Evolutionary conservation across 768 basidiomycete genomes (phyloP).

Genomic region (Suillus ampliporus): DNA sequence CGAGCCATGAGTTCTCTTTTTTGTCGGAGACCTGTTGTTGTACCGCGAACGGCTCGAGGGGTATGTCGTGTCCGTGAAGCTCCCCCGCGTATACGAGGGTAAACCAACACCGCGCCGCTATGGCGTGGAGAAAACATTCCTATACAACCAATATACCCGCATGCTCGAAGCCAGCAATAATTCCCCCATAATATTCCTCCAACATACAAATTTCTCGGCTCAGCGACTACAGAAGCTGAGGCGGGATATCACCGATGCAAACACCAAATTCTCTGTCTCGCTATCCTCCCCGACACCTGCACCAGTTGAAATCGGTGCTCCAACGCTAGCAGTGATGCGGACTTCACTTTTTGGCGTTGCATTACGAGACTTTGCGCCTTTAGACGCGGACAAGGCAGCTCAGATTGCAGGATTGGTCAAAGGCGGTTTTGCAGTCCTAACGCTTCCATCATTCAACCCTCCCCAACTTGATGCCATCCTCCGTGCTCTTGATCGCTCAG

Average conservation of each 20-base stretch:
- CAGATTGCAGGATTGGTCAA: slow-evolving; percentile 60
- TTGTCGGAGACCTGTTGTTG: slow-evolving; percentile 12
- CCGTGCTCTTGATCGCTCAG: slow-evolving; percentile 65
- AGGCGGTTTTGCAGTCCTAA: slow-evolving; percentile 70
- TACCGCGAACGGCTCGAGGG: slow-evolving; percentile 38
- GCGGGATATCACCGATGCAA: slow-evolving; percentile 65
- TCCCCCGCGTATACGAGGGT: slow-evolving; percentile 54
- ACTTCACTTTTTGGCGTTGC: slow-evolving; percentile 84
- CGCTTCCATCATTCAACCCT: slow-evolving; percentile 71
- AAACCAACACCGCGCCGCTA: slow-evolving; percentile 71
- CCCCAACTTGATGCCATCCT: slow-evolving; percentile 73
- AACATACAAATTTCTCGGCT: slow-evolving; percentile 77
- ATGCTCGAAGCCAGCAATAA: slow-evolving; percentile 63
- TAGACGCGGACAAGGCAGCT: slow-evolving; percentile 53
- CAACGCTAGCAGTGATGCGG: slow-evolving; percentile 71
- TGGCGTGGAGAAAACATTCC: slow-evolving; percentile 77
- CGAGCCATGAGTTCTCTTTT: slow-evolving; percentile 18
- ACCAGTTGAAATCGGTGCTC: slow-evolving; percentile 39
- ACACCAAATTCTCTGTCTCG: slow-evolving; percentile 43
- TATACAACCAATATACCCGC: slow-evolving; percentile 79
- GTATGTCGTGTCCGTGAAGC: slow-evolving; percentile 64
- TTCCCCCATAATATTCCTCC: slow-evolving; percentile 77
- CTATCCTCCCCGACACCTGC: slow-evolving; percentile 41
- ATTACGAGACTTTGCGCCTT: slow-evolving; percentile 60
- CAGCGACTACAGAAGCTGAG: slow-evolving; percentile 71